Evolutionary conservation across 306 rosid species (phyloP).

Genomic region (Phaseolus lunatus): DNA sequence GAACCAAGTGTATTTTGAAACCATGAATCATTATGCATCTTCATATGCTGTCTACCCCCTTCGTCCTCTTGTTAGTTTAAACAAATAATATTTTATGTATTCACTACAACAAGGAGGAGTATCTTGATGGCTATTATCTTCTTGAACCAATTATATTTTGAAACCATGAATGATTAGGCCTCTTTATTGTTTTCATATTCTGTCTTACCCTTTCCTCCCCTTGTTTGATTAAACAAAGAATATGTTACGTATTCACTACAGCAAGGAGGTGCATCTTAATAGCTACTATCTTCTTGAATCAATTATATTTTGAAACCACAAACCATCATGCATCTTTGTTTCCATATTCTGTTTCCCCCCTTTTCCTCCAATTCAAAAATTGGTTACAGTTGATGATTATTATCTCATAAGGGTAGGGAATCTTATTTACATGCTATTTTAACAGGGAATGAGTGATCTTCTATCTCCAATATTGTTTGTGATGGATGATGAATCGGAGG

Average conservation of each 20-base stretch:
- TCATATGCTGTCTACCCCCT: background rate
- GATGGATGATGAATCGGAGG: constrained; percentile 85
- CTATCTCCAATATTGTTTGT: constrained; percentile 91
- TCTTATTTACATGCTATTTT: constrained; percentile 41
- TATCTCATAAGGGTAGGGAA: constrained; percentile 15
- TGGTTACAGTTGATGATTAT: constrained; percentile 14
- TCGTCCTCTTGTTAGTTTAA: constrained; percentile 20
- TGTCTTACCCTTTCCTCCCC: background rate
- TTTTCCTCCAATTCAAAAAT: background rate
- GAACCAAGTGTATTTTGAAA: constrained; percentile 35
- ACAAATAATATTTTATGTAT: constrained; percentile 18
- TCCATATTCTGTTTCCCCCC: constrained; percentile 1
- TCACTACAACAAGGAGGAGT: constrained; percentile 32
- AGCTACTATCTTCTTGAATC: constrained; percentile 32
- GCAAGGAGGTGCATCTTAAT: constrained; percentile 29
- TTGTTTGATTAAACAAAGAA: constrained; percentile 33
- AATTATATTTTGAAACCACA: constrained; percentile 21
- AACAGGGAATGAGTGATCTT: constrained; percentile 98
- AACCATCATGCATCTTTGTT: constrained; percentile 14
- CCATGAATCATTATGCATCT: constrained; percentile 11
- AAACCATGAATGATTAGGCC: constrained; percentile 16
- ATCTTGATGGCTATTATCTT: constrained; percentile 24
- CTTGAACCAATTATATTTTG: constrained; percentile 27
- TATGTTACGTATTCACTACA: constrained; percentile 26
- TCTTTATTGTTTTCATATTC: background rate